Conservation (phyloP, 2,329 filamentous ascomycete genomes). For the Talaromyces sp. region DNA sequence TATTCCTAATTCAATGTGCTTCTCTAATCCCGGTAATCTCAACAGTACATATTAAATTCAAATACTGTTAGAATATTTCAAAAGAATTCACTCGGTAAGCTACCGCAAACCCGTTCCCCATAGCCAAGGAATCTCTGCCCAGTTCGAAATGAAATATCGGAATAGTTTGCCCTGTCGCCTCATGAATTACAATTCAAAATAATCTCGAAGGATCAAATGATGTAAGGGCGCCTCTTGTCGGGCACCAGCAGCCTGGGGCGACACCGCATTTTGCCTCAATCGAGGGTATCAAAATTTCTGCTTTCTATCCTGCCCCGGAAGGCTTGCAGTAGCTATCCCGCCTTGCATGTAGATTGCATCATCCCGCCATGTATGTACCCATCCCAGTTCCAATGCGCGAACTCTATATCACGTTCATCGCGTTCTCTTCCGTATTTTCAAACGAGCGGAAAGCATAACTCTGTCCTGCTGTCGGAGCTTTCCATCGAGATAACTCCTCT, state of each 20-base stretch:
- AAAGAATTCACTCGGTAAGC: no score
- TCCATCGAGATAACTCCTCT: background rate
- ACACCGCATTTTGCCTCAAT: slow-evolving; percentile 5
- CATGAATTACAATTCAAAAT: background rate
- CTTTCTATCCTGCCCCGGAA: slow-evolving; percentile 7
- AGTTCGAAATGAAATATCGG: no score
- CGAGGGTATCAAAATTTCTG: slow-evolving; percentile 11
- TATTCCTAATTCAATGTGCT: no score
- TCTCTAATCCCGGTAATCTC: no score
- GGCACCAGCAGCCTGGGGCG: slow-evolving; percentile 8
- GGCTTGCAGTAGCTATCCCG: slow-evolving; percentile 20
- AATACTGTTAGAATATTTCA: no score
- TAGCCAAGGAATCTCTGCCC: no score
- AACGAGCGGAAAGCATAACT: background rate
- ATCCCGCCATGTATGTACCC: slow-evolving; percentile 17
- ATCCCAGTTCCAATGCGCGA: background rate
- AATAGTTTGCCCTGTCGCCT: no score
- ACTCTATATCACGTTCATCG: background rate
- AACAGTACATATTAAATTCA: no score
- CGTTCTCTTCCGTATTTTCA: background rate
- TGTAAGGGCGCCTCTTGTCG: slow-evolving; percentile 4
- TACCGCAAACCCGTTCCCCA: no score
- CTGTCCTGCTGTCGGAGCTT: background rate
- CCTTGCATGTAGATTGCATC: slow-evolving; percentile 25
- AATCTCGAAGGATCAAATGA: background rate